A percentile compares a stretch with the other conserved stretches of the same genome.
Conservation (phyloP, 331 rosid species). For the Cydonia oblonga region DNA sequence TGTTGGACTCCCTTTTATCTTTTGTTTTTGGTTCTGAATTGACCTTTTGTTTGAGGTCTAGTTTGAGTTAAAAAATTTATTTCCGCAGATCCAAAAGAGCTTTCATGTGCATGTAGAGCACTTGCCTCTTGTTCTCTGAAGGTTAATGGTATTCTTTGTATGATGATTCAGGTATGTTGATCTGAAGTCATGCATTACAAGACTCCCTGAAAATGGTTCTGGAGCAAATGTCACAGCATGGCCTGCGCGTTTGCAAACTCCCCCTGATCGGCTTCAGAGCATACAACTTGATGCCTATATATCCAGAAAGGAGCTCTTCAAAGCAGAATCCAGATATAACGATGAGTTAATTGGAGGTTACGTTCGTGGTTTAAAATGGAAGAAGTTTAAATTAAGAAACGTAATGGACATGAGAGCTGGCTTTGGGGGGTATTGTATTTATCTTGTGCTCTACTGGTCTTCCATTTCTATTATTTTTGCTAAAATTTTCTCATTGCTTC, state of each 20-base stretch:
- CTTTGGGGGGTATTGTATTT: conserved; percentile 72
- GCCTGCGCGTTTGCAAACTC: conserved; percentile 74
- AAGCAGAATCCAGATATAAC: conserved; percentile 84
- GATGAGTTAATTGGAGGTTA: conserved; percentile 47
- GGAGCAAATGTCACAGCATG: conserved; percentile 54
- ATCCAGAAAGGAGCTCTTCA: conserved; percentile 83
- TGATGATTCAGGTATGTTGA: conserved; percentile 55
- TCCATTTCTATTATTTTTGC: background rate
- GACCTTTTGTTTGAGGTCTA: background rate
- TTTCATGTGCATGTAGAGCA: background rate
- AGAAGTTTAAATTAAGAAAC: conserved; percentile 62
- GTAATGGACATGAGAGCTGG: conserved; percentile 98
- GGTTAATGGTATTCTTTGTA: conserved; percentile 11
- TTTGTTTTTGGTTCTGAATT: background rate
- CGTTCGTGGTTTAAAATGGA: conserved; percentile 55
- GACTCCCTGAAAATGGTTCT: conserved; percentile 65
- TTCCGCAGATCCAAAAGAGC: background rate
- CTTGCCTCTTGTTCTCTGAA: background rate
- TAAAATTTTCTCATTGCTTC: background rate
- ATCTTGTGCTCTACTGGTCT: conserved; percentile 6
- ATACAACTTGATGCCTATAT: conserved; percentile 65
- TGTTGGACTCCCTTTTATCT: background rate
- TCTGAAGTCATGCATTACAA: conserved; percentile 69
- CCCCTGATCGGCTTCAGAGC: conserved; percentile 83
- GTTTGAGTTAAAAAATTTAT: background rate